These are phyloP conservation scores for Gymnopilus junonius DNA, from an alignment of 768 basidiomycete genomes.

Conservation along the genomic window DNA sequence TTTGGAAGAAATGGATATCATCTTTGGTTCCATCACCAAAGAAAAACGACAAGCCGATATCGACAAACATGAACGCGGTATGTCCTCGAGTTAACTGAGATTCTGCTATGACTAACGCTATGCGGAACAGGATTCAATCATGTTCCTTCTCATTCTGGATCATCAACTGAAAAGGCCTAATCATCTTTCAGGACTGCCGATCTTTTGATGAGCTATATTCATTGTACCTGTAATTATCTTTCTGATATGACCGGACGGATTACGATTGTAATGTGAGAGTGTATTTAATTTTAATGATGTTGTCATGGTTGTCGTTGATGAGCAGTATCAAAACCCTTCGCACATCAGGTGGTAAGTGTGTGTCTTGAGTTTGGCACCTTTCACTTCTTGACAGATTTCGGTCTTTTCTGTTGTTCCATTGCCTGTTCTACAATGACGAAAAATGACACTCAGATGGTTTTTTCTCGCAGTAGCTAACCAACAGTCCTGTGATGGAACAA, in stretches of 20 bases:
- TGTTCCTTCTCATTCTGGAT: slow-evolving; percentile 6
- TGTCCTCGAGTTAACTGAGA: background rate
- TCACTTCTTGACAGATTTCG: background rate
- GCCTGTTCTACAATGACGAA: background rate
- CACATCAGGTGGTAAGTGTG: background rate
- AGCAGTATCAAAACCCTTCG: background rate
- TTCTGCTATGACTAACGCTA: background rate
- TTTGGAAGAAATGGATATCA: slow-evolving; percentile 58
- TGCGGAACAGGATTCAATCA: slow-evolving; percentile 9
- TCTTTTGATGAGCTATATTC: background rate
- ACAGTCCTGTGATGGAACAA: background rate
- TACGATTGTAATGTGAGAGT: background rate
- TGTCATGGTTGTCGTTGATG: background rate
- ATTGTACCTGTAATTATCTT: background rate
- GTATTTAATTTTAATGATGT: slow-evolving; percentile 1
- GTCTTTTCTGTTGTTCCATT: background rate
- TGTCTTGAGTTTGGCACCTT: background rate
- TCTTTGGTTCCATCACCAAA: slow-evolving; percentile 58
- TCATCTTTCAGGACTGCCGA: background rate
- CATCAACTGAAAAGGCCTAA: slow-evolving; percentile 13
- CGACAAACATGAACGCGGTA: slow-evolving; percentile 39
- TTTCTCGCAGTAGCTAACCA: background rate
- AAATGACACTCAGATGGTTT: background rate
- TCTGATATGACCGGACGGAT: background rate
- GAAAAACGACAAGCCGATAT: slow-evolving; percentile 61